Base-by-base conservation (phyloP, 2,329 filamentous ascomycete genomes). In the Plenodomus tracheiphilus region DNA sequence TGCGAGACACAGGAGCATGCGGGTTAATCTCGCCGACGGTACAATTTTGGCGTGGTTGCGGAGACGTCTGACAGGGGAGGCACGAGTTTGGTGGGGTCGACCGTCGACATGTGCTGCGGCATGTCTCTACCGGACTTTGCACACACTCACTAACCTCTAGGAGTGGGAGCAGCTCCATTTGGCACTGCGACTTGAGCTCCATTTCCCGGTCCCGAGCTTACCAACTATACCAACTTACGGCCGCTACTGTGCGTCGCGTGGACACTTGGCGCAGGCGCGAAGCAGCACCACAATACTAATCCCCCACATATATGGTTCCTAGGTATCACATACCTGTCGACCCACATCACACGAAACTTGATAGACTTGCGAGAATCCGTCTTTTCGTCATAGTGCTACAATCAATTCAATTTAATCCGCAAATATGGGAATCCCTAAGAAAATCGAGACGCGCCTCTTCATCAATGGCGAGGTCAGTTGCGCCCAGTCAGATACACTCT, bases 381-480 rank as follows among this genome's bases (percentile, higher is more conserved):
- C 28, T 11, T 32, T 11, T 32, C 11, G 6, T 38, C 15, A 16
- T 15, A 25, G 16, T 15, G 35, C 11, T 20, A 25, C 20, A 16
- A 39, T 34, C 7, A 25, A 2, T 4, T 37, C 13, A 15, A 13
- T n/a, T 17, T 17, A 22, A n/a, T n/a, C 7, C 9, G 21, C 19
- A 48, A 58, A 43, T 3, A 69, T 69, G 66, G 54, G 59, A 18
- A 43, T 65, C 16, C 66, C 64, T 20, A 57, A 68, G 19, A 50
- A 63, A 4, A 68, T 70, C 34, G 66, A 70, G 43, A 67, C 65
- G 19, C 65, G 67, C 28, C 64, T 68, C 8, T 69, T 68, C 58
- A 69, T 70, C 47, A 69, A 70, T 38, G 67, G 67, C 51, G 63
- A 68, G 46, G 66, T 68, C 49, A n/a, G 55, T 47, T 8, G 15